A percentile compares a stretch with the other conserved stretches of the same genome.
These are phyloP conservation scores for Monosporascus sp. DNA, from an alignment of 2,329 filamentous ascomycete genomes.

Conservation along the genomic window DNA sequence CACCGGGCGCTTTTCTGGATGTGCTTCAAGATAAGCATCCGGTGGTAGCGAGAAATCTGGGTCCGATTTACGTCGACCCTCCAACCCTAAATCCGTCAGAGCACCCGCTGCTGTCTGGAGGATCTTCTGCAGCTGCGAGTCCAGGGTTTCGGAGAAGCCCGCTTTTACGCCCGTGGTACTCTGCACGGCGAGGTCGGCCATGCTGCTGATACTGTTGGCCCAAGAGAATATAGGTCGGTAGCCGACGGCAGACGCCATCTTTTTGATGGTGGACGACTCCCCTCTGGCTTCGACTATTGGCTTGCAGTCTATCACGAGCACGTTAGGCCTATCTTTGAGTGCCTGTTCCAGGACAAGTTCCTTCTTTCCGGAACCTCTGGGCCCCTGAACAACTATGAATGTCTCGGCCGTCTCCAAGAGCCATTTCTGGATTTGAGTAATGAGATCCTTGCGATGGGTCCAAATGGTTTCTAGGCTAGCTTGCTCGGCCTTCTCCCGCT, in stretches of 20 bases:
- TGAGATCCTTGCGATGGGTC: conserved; percentile 78
- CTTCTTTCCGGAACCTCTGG: conserved; percentile 83
- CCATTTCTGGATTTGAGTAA: conserved; percentile 79
- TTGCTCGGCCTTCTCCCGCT: conserved; percentile 52
- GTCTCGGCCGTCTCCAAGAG: conserved; percentile 84
- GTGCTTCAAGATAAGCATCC: conserved; percentile 84
- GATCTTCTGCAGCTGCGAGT: conserved; percentile 85
- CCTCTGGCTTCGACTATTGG: conserved; percentile 86
- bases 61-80: conserved; percentile 64
- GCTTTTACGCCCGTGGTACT: conserved; percentile 92
- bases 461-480: conserved; percentile 76
- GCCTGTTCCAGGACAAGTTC: conserved; percentile 85
- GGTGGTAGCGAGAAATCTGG: conserved; percentile 68
- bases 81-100: conserved; percentile 71
- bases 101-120: conserved; percentile 77
- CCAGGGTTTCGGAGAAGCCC: conserved; percentile 88
- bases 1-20: conserved; percentile 77
- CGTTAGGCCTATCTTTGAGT: conserved; percentile 68
- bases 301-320: conserved; percentile 87
- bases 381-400: conserved; percentile 90
- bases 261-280: conserved; percentile 78
- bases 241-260: conserved; percentile 76
- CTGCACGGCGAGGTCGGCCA: conserved; percentile 88
- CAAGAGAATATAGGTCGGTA: conserved; percentile 93
- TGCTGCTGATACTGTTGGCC: conserved; percentile 90